phyloP scores from a whole-genome alignment of 1,284 basidiomycete species.

The Peniophora sp. region DNA sequence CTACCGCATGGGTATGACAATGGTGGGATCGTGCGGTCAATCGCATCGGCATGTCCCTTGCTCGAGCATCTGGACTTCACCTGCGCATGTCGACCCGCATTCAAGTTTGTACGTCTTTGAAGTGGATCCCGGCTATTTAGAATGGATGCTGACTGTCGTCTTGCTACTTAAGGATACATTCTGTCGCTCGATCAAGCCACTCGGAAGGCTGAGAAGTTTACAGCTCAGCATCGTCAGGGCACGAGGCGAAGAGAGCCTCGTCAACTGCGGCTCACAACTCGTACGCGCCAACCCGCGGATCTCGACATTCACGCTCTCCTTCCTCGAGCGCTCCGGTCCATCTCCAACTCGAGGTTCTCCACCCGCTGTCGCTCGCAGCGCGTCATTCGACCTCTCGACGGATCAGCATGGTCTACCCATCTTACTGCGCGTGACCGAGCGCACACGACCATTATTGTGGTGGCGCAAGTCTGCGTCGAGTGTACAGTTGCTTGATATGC shows the following conservation, averaged over 20 bases:
- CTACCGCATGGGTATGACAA: slow-evolving; percentile 69
- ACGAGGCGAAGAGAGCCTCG: slow-evolving; percentile 53
- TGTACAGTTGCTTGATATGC: slow-evolving; percentile 31
- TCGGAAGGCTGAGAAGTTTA: slow-evolving; percentile 53
- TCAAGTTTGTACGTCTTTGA: slow-evolving; percentile 47
- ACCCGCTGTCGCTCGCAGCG: slow-evolving; percentile 23
- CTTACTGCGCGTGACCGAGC: slow-evolving; percentile 36
- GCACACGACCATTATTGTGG: slow-evolving; percentile 28
- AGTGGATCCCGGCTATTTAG: no score
- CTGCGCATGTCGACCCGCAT: slow-evolving; percentile 60
- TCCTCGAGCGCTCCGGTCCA: slow-evolving; percentile 34
- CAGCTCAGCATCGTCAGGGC: slow-evolving; percentile 55
- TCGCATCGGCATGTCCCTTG: slow-evolving; percentile 55
- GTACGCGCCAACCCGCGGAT: slow-evolving; percentile 59
- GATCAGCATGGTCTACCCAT: slow-evolving; percentile 36
- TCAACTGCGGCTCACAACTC: slow-evolving; percentile 49
- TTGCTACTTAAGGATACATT: slow-evolving; percentile 23
- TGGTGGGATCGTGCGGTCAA: slow-evolving; percentile 54
- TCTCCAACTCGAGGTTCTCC: slow-evolving; percentile 22
- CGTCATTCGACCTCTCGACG: slow-evolving; percentile 42
- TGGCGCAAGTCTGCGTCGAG: slow-evolving; percentile 33
- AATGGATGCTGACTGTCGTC: not conserved
- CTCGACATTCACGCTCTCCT: slow-evolving; percentile 51
- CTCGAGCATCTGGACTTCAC: slow-evolving; percentile 54
- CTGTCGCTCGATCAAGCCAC: slow-evolving; percentile 34